Evolutionary conservation across 768 basidiomycete species (phyloP).

Genomic region (Russula olivacea): DNA sequence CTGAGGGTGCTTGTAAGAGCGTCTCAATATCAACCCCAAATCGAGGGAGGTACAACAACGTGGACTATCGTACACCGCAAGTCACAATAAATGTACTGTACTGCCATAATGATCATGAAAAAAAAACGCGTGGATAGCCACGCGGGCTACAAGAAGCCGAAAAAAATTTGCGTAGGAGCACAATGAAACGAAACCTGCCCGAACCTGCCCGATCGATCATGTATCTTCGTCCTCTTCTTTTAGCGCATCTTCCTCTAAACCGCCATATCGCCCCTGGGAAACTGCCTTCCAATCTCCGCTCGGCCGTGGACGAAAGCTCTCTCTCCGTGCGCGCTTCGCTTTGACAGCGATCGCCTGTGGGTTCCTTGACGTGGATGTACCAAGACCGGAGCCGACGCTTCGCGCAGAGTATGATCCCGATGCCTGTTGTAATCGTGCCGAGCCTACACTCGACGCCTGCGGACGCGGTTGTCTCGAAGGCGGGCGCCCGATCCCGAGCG

Average conservation of each 20-base stretch:
- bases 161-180: conserved; percentile 5
- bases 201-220: conserved; percentile 4
- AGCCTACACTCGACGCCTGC: conserved; percentile 24
- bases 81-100: conserved; percentile 21
- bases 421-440: neutral
- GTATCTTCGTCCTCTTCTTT: conserved; percentile 30
- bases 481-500: conserved; percentile 48
- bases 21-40: neutral
- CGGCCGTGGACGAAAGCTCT: conserved; percentile 80
- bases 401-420: conserved; percentile 11
- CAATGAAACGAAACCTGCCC: neutral
- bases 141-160: conserved; percentile 12
- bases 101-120: conserved; percentile 12
- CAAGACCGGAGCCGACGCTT: conserved; percentile 18
- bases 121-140: conserved; percentile 17
- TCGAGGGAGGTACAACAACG: conserved; percentile 15
- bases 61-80: conserved; percentile 20
- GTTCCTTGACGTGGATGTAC: conserved; percentile 19
- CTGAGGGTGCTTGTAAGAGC: neutral
- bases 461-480: conserved; percentile 34
- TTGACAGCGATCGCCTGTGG: conserved; percentile 39
- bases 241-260: conserved; percentile 30
- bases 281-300: conserved; percentile 49
- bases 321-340: conserved; percentile 50
- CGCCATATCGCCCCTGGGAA: conserved; percentile 27